Evolutionary conservation across 768 basidiomycete genomes (phyloP), one percentile per base, ranked within the genome.

Genomic region (Rhodotorula babjevae): DNA sequence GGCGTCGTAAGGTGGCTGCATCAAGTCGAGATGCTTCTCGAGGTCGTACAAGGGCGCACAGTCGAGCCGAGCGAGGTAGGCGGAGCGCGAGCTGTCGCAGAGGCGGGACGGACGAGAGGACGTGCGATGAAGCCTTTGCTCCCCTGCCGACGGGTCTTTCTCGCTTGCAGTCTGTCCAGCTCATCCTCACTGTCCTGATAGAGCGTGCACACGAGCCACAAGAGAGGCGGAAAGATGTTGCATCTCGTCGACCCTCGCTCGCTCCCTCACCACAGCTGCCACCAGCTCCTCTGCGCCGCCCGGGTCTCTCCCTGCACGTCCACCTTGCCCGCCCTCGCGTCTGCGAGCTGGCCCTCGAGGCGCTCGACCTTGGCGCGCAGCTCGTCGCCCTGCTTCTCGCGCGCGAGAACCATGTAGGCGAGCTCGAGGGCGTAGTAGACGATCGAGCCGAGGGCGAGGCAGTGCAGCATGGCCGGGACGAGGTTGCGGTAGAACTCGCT

Each of bases 361-460:
- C 3, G 11, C 46, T n/a, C 46, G 12, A 74, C 73, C 61, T 36
- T 9, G 2, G 19, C 25, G n/a, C n/a, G 23, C 55, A 74, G 46
- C 11, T 62, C 57, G 7, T 55, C 61, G n/a, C 62, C 63, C 56
- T 69, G 57, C 47, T 67, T 61, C 40, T 75, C 74, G 27, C 67
- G 44, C 19, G 60, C 46, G 49, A 75, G 65, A 25, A 29, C 55
- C 61, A 65, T 66, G 33, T 59, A 65, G 11, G 25, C 44, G 2
- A 72, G 57, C 53, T 75, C 74, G 52, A 75, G 55, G 2, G 74
- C 74, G 64, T 75, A 75, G 61, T 75, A 75, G 44, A 75, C 74
- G 67, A 75, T 75, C 6, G 31, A 40, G 16, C 74, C 70, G 31
- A 75, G 55, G 5, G 74, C 70, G 23, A 75, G 70, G 53, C 70